Conservation (phyloP, 169 alveolate genomes). For the Plasmodium inui region DNA sequence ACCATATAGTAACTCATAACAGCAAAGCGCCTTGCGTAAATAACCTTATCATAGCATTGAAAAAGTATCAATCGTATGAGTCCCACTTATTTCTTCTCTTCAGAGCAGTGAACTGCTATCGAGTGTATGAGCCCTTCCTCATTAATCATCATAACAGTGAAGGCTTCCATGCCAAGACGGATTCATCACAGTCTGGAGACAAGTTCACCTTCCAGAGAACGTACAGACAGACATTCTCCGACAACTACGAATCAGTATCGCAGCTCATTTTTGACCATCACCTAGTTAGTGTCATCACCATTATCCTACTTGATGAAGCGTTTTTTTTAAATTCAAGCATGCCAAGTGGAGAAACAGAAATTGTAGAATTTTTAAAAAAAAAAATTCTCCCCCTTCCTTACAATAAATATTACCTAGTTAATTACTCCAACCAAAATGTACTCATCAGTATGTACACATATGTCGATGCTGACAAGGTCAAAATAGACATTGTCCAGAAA, state of each 20-base stretch:
- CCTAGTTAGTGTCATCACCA: slow-evolving; percentile 35
- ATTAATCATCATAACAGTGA: slow-evolving; percentile 31
- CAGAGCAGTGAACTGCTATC: slow-evolving; percentile 49
- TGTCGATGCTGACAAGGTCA: slow-evolving; percentile 14
- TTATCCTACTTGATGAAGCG: slow-evolving; percentile 35
- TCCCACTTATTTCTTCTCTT: slow-evolving; percentile 56
- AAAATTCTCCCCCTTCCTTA: slow-evolving; percentile 2
- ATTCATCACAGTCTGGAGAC: slow-evolving; percentile 13
- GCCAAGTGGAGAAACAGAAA: neutral
- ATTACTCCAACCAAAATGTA: slow-evolving; percentile 20
- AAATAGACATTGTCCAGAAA: slow-evolving; percentile 41
- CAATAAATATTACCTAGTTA: slow-evolving; percentile 31
- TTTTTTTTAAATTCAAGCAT: slow-evolving; percentile 20
- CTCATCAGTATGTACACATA: slow-evolving; percentile 14
- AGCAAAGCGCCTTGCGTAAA: slow-evolving; percentile 29
- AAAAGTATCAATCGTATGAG: slow-evolving; percentile 27
- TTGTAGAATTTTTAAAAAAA: neutral
- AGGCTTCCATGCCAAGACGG: slow-evolving; percentile 31
- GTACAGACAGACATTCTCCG: slow-evolving; percentile 29
- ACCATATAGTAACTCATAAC: neutral
- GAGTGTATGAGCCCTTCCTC: slow-evolving; percentile 45
- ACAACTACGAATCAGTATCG: slow-evolving; percentile 28
- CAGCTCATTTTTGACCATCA: slow-evolving; percentile 28
- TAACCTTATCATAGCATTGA: slow-evolving; percentile 9
- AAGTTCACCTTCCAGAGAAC: slow-evolving; percentile 56